Evolutionary conservation across 192 early-diverging fungal genomes (phyloP), one percentile per base, ranked within the genome.

Genomic region (Coemansia sp.): DNA sequence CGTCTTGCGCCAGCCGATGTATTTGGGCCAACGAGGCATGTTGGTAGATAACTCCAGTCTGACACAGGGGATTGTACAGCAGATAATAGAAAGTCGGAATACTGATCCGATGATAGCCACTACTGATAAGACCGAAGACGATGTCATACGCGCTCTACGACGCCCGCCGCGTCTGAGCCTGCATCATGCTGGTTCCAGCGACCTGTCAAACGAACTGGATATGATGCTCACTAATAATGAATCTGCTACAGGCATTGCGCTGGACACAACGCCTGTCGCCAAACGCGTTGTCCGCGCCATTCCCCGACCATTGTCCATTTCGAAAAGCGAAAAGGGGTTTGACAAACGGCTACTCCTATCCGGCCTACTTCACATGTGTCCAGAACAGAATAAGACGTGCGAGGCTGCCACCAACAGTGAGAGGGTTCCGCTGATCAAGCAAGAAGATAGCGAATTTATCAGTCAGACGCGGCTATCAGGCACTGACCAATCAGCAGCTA

Each of bases 321-420:
- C 72, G 43, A 71, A 71, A 48, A 75, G 72, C 48, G 81, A 74
- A 41, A 66, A 55, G 63, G 39, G 45, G 4, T 57, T 78, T 56
- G 81, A 83, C 53, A 78, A 75, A 70, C 72, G 76, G 5, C 59
- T 66, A 43, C 54, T 83, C 41, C 61, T 83, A 6, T 83, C 81
- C 15, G 72, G 75, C 32, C 51, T 83, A n/a, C 55, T 79, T 4
- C 20, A 52, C 7, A 20, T 22, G 15, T 41, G 17, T 6, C 55
- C 12, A 14, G 55, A 57, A 33, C 33, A 6, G 11, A 41, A 6
- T 41, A 41, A 41, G 39, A 41, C 39, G 39, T 28, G 22, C 22
- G 22, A 28, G 22, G 22, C 22, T 28, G 22, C 22, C 22, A 28
- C 22, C 22, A 28, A 28, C 22, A 28, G 22, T 28, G 22, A 28